Percentiles rank a stretch among this genome's conserved stretches.
Evolutionary conservation across 768 basidiomycete genomes (phyloP).

Genomic region (Mycena rebaudengoi): DNA sequence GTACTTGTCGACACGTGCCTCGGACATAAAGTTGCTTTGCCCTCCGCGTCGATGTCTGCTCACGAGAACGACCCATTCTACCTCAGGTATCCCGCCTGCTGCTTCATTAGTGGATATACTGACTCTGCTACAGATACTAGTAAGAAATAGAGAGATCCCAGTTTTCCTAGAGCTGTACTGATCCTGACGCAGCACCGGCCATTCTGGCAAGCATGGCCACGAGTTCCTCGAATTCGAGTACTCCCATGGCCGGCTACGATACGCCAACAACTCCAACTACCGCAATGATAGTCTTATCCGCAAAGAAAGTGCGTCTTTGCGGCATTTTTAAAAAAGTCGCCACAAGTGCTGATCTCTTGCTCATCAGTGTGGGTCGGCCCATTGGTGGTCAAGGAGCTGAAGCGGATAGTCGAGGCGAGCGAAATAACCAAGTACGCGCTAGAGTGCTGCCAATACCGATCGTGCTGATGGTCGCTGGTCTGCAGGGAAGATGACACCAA

Average conservation of each 20-base stretch:
- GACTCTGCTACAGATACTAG: conserved; percentile 54
- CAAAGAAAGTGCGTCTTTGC: conserved; percentile 98
- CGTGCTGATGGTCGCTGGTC: not conserved
- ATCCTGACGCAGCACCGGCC: conserved; percentile 77
- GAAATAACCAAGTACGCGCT: conserved; percentile 89
- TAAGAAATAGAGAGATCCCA: conserved; percentile 30
- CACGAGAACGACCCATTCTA: conserved; percentile 83
- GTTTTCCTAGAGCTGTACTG: not conserved
- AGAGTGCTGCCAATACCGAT: not conserved
- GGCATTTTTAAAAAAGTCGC: not conserved
- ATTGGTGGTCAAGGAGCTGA: conserved; percentile 92
- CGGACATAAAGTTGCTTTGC: conserved; percentile 11
- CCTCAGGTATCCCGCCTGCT: conserved; percentile 60
- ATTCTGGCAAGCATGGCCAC: conserved; percentile 97
- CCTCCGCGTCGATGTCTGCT: conserved; percentile 45
- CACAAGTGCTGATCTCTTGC: not conserved
- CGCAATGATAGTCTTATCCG: conserved; percentile 96
- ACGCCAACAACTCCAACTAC: conserved; percentile 99
- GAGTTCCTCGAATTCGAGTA: conserved; percentile 99
- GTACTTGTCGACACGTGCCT: no score
- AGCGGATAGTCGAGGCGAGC: conserved; percentile 90
- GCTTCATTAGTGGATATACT: not conserved
- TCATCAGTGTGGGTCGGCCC: conserved; percentile 91
- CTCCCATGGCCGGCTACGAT: conserved; percentile 93
- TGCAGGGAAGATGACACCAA: conserved; percentile 95